Conservation (phyloP, 2,329 filamentous ascomycete species). For the Xylariaceae sp. region DNA sequence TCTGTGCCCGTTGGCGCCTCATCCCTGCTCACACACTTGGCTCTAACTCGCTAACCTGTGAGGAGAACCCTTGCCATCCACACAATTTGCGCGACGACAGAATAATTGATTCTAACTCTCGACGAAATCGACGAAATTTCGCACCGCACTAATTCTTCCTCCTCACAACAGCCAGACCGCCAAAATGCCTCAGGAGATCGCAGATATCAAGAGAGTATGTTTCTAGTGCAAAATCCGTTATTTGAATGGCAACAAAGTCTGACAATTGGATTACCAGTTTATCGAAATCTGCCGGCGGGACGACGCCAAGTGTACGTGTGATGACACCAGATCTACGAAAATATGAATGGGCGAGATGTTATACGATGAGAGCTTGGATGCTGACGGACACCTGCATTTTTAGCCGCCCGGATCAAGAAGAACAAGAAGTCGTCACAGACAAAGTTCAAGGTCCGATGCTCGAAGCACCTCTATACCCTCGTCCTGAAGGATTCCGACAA, state of each 20-base stretch:
- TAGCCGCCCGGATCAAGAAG: constrained; percentile 94
- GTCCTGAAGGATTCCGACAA: constrained; percentile 98
- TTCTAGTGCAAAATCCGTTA: background rate
- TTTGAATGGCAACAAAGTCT: constrained; percentile 19
- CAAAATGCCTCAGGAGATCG: constrained; percentile 98
- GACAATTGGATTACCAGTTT: constrained; percentile 69
- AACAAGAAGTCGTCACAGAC: constrained; percentile 87
- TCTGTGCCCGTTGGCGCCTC: constrained; percentile 14
- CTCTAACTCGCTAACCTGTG: constrained; percentile 28
- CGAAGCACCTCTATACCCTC: constrained; percentile 94
- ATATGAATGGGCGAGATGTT: constrained; percentile 8
- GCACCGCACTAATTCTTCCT: constrained; percentile 22
- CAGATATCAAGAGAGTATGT: constrained; percentile 87
- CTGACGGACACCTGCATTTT: constrained; percentile 40
- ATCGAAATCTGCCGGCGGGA: constrained; percentile 99
- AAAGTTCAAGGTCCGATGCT: constrained; percentile 99
- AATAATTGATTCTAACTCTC: constrained; percentile 30
- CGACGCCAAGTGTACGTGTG: constrained; percentile 94
- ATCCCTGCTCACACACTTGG: constrained; percentile 19
- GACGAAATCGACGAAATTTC: constrained; percentile 23
- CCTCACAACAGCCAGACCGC: constrained; percentile 51
- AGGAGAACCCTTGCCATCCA: constrained; percentile 33
- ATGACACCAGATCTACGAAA: constrained; percentile 15
- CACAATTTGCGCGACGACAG: constrained; percentile 38
- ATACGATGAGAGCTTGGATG: constrained; percentile 21